Evolutionary conservation across 129 eudicot genomes (phyloP).

Genomic region (Saussurea involucrata): DNA sequence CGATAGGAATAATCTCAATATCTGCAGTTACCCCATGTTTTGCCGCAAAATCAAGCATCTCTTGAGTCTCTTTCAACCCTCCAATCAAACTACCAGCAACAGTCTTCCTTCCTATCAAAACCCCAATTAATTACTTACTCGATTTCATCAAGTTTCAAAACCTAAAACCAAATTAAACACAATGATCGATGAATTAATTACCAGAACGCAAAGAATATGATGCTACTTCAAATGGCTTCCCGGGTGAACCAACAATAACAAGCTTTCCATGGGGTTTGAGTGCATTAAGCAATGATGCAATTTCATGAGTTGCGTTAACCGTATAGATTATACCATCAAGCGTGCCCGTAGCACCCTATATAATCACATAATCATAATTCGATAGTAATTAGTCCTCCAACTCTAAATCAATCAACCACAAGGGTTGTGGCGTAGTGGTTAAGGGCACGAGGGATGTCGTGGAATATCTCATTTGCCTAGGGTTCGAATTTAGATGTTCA

Average conservation of each 20-base stretch:
- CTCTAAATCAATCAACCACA: too few species aligned
- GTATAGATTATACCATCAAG: constrained; percentile 56
- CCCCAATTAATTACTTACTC: not conserved
- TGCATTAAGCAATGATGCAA: constrained; percentile 33
- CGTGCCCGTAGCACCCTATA: constrained; percentile 38
- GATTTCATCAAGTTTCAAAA: not conserved
- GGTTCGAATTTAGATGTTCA: too few species aligned
- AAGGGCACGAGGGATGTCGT: too few species aligned
- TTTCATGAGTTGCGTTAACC: constrained; percentile 31
- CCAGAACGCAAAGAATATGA: constrained; percentile 43
- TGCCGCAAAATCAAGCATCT: constrained; percentile 70
- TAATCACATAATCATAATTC: not conserved
- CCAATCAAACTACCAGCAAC: constrained; percentile 42
- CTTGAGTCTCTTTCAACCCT: constrained; percentile 64
- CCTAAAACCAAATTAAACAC: not conserved
- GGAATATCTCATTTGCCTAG: too few species aligned
- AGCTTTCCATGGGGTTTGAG: constrained; percentile 52
- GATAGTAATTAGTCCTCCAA: too few species aligned
- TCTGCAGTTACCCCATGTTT: constrained; percentile 43
- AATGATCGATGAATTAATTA: too few species aligned
- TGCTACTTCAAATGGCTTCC: constrained; percentile 42
- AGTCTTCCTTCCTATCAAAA: constrained; percentile 39
- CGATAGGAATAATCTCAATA: constrained; percentile 47
- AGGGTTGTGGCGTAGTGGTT: too few species aligned
- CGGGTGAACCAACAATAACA: constrained; percentile 45